These are phyloP conservation scores for Micromonas commoda DNA, from an alignment of 139 green algal species.

Conservation along the genomic window DNA sequence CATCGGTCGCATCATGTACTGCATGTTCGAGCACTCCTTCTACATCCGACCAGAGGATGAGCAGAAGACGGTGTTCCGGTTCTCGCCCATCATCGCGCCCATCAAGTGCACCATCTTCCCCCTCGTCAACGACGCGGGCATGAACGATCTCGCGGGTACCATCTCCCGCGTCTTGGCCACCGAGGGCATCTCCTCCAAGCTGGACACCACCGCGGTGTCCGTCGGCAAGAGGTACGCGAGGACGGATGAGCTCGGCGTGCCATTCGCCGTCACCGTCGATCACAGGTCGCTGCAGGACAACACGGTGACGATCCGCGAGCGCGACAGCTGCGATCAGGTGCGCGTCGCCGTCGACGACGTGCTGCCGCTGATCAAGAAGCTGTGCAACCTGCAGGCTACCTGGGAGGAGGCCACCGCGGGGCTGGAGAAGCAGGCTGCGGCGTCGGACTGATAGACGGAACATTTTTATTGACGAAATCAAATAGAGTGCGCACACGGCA, in stretches of 20 bases:
- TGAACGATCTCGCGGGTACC: conserved; percentile 54
- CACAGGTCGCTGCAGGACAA: conserved; percentile 62
- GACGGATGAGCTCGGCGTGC: conserved; percentile 89
- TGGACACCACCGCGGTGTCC: conserved; percentile 82
- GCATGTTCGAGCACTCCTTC: conserved; percentile 95
- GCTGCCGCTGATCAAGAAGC: conserved; percentile 49
- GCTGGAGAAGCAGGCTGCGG: neutral
- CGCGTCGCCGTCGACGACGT: conserved; percentile 69
- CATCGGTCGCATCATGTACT: conserved; percentile 97
- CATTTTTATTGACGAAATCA: no score
- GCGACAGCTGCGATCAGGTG: conserved; percentile 80
- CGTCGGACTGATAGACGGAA: conserved; percentile 7
- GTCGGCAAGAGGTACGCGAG: conserved; percentile 90
- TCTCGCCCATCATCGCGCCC: conserved; percentile 85
- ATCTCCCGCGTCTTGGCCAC: conserved; percentile 51
- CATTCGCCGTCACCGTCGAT: conserved; percentile 94
- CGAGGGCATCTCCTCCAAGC: conserved; percentile 70
- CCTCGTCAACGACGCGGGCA: conserved; percentile 59
- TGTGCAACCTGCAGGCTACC: conserved; percentile 52
- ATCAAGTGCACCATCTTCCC: conserved; percentile 95
- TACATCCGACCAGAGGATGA: conserved; percentile 71
- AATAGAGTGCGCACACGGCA: no score
- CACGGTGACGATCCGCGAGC: conserved; percentile 88
- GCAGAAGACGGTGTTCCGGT: conserved; percentile 64
- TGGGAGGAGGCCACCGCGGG: conserved; percentile 55